phyloP scores from a whole-genome alignment of 2,329 filamentous ascomycete species.

The Parafenestella ontariensis region DNA sequence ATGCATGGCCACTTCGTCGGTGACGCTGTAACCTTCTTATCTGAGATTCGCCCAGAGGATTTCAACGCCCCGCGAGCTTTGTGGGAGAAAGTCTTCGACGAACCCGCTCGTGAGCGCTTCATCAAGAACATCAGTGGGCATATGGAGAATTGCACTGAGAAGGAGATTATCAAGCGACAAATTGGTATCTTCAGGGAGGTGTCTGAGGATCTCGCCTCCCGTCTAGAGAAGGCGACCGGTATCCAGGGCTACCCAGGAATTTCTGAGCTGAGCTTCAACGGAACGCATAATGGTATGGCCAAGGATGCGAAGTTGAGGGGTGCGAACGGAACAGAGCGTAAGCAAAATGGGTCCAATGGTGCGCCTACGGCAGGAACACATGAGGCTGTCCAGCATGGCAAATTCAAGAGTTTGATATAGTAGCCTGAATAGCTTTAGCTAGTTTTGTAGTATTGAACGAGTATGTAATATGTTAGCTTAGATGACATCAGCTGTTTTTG shows the following conservation, averaged over 20 bases:
- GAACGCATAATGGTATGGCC: conserved; percentile 67
- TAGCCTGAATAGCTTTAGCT: neutral
- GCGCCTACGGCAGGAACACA: conserved; percentile 56
- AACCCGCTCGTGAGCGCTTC: conserved; percentile 64
- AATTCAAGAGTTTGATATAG: neutral
- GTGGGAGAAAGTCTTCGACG: conserved; percentile 69
- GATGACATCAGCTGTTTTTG: too few species aligned
- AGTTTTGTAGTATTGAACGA: too few species aligned
- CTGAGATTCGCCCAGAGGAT: conserved; percentile 61
- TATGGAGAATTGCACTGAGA: conserved; percentile 64
- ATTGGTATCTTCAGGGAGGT: conserved; percentile 72
- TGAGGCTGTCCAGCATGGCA: conserved; percentile 7
- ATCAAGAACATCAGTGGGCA: conserved; percentile 67
- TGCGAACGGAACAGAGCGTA: conserved; percentile 60
- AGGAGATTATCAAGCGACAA: conserved; percentile 69
- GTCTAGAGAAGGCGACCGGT: conserved; percentile 69
- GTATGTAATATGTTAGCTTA: too few species aligned
- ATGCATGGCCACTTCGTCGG: conserved; percentile 59
- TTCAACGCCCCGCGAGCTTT: conserved; percentile 64
- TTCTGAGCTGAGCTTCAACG: conserved; percentile 63
- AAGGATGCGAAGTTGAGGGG: conserved; percentile 54
- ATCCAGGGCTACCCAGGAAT: conserved; percentile 68
- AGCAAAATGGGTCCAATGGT: conserved; percentile 55
- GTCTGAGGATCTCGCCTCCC: conserved; percentile 62
- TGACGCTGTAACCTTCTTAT: conserved; percentile 59